Conservation (phyloP, 306 rosid species). For the Casuarina glauca region DNA sequence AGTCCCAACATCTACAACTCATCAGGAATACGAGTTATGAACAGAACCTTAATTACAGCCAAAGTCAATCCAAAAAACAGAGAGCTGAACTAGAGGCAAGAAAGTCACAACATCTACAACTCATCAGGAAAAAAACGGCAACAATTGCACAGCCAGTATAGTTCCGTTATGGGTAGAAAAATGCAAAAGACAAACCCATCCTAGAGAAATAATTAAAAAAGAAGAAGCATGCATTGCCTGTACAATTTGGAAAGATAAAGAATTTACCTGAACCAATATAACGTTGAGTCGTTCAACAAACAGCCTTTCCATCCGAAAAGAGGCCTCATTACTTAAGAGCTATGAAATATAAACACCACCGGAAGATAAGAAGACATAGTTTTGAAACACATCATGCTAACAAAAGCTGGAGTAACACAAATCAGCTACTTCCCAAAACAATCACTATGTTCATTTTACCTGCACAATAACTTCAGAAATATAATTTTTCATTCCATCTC, state of each 20-base stretch:
- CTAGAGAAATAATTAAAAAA: background rate
- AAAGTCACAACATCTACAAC: background rate
- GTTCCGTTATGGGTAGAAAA: background rate
- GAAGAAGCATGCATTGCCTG: background rate
- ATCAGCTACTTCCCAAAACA: background rate
- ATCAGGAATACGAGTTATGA: conserved; percentile 5
- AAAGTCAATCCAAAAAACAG: background rate
- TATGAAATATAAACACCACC: conserved; percentile 28
- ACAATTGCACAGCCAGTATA: background rate
- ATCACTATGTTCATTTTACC: conserved; percentile 38
- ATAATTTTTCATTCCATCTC: conserved; percentile 99
- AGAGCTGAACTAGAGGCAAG: background rate
- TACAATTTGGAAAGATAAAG: background rate
- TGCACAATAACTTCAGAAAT: conserved; percentile 95
- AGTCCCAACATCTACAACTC: background rate
- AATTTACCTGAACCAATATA: conserved; percentile 90
- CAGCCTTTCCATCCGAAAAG: conserved; percentile 88
- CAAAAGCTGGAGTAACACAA: background rate
- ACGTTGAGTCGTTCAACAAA: conserved; percentile 96
- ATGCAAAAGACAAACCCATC: background rate
- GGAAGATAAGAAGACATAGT: conserved; percentile 12
- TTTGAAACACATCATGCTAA: background rate
- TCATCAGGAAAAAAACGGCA: background rate
- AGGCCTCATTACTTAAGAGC: conserved; percentile 88
- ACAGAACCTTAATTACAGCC: background rate